Conservation (phyloP, 164 flowering plant genomes). For the Macadamia integrifolia region DNA sequence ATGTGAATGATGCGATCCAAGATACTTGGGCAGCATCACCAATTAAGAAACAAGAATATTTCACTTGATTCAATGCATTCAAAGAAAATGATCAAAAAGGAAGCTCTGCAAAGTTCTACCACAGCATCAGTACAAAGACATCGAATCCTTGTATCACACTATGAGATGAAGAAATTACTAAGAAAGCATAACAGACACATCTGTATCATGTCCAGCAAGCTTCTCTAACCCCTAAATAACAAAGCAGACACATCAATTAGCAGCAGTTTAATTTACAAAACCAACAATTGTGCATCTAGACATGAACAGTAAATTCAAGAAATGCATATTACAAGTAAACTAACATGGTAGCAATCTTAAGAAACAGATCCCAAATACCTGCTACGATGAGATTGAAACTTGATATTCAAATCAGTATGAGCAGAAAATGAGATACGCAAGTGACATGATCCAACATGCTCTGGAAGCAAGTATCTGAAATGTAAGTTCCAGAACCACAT, state of each 20-base stretch:
- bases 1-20: no score
- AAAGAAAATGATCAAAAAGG: background rate
- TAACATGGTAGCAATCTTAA: background rate
- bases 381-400: conserved; percentile 94
- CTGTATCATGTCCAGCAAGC: conserved; percentile 48
- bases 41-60: no score
- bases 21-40: no score
- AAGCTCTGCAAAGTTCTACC: background rate
- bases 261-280: conserved; percentile 16
- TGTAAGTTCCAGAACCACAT: background rate
- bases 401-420: conserved; percentile 84
- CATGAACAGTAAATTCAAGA: conserved; percentile 1
- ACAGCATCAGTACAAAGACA: background rate
- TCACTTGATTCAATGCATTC: background rate
- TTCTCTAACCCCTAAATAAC: conserved; percentile 61
- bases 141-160: conserved; percentile 4
- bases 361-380: conserved; percentile 37
- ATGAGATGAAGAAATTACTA: conserved; percentile 49
- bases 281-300: conserved; percentile 4
- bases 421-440: conserved; percentile 89
- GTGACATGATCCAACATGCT: conserved; percentile 69
- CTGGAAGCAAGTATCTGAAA: conserved; percentile 82
- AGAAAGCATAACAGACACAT: conserved; percentile 34
- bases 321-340: conserved; percentile 2
- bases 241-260: conserved; percentile 37